Evolutionary conservation across 2,329 filamentous ascomycete species (phyloP).

Genomic region (Xylaria sp.): DNA sequence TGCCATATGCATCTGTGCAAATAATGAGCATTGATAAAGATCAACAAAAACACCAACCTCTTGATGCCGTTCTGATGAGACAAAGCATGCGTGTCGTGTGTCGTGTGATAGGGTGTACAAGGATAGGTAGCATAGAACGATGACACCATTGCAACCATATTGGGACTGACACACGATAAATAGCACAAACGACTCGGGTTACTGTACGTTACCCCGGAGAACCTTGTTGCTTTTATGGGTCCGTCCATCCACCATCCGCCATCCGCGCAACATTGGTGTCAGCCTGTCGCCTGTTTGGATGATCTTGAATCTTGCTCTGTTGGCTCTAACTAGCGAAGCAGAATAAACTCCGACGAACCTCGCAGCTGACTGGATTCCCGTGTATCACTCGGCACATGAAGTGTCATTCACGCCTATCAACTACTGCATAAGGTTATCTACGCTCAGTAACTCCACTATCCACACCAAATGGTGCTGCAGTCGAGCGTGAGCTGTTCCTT

Average conservation of each 20-base stretch:
- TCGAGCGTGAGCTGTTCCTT: neutral
- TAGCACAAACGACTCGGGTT: neutral
- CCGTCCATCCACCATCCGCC: slow-evolving; percentile 19
- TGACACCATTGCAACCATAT: slow-evolving; percentile 6
- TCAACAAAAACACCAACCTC: neutral
- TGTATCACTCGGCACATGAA: slow-evolving; percentile 19
- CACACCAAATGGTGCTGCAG: neutral
- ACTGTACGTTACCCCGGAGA: slow-evolving; percentile 24
- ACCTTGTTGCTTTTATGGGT: slow-evolving; percentile 8
- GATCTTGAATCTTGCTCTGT: neutral
- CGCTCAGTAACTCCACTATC: neutral
- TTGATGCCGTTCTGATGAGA: slow-evolving; percentile 4
- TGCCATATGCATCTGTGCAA: neutral
- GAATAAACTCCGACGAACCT: slow-evolving; percentile 3
- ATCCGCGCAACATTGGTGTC: slow-evolving; percentile 24
- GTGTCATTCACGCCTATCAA: slow-evolving; percentile 19
- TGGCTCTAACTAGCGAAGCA: neutral
- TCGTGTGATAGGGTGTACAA: slow-evolving; percentile 10
- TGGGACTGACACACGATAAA: neutral
- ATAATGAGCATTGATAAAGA: neutral
- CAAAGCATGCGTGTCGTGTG: neutral
- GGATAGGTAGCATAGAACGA: neutral
- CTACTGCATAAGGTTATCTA: slow-evolving; percentile 7
- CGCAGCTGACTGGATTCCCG: slow-evolving; percentile 25
- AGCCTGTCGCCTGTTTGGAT: slow-evolving; percentile 24